Evolutionary conservation across 1,139 yeast species (phyloP), one percentile per base, ranked within the genome.

Genomic region (Suhomyces panamericanus): DNA sequence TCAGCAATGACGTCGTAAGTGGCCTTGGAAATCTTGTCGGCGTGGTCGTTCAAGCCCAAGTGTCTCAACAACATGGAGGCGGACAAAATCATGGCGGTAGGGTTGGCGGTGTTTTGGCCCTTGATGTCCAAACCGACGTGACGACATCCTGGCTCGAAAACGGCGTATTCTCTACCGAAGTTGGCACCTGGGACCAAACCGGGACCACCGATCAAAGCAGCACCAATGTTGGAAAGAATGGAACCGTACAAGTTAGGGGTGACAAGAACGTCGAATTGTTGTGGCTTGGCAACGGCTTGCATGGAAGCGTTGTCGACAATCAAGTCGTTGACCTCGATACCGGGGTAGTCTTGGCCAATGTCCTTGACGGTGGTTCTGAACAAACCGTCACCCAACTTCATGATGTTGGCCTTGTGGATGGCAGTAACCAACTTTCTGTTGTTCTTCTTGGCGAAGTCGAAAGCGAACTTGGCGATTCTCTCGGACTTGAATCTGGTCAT

Each of bases 141-240:
- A 80, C 98, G 87, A 77, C 97, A 91, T 72, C 98, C 99, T 60
- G 99, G 99, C 79, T 93, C 99, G 70, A 93, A 93, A 54, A 93
- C 95, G 49, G 99, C 98, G 70, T 87, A 85, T 65, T 93, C 97
- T 70, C 96, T 87, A 73, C 99, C 98, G 60, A 88, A 90, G 80
- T 90, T 88, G 62, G 96, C 97, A 73, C 98, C 98, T 62, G 99
- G 97, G 47, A 93, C 96, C 62, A 93, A 79, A 73, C 98, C 98
- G 65, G 98, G 98, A 61, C 98, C 98, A 71, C 99, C 99, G 56
- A 93, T 87, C 61, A 93, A 80, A 54, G 96, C 99, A 56, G 99
- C 96, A 76, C 98, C 98, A 64, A 93, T 90, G 81, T 93, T 93
- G 57, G 97, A 90, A 65, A 93, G 77, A 66, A 93, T 93, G 64